Base-by-base conservation (phyloP, 1,284 basidiomycete species). In the Cronartium quercuum region DNA sequence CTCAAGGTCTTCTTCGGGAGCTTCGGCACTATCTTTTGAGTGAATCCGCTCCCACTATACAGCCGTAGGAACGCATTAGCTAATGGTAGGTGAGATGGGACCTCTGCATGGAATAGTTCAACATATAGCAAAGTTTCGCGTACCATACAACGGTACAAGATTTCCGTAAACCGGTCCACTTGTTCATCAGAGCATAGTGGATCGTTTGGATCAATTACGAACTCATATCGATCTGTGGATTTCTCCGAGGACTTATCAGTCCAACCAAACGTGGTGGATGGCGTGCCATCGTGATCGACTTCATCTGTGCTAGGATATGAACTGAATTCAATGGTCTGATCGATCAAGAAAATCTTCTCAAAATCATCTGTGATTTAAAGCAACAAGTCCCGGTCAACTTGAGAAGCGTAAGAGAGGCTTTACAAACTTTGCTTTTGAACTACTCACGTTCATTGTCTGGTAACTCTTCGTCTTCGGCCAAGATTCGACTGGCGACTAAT, bases 401-500 rank as follows among this genome's bases (percentile, higher is more conserved):
- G 29, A 29, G 29, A 29, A 29, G 29, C 29, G 29, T 29, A 29
- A 29, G 29, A 29, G 29, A 29, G 29, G 29, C 29, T 29, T 29
- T 29, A 29, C 29, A 29, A 29, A 29, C n/a, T 55, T 10, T 55
- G 84, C 98, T 95, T 10, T 55, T 29, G 1, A 55, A 55, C 12
- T 29, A 55, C 57, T 94, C 92, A 82, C 96, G 93, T 79, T 97
- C 94, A 78, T 95, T 93, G 13, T 97, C 84, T 40, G 96, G 83
- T 79, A 94, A 91, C 81, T 96, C 91, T 81, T 97, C 94, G 10
- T 93, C 94, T 77, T 97, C 93, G 78, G 96, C 92, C 80, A 91
- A 97, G 0, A 95, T 93, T 77, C 94, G 87, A 13, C 94, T 96
- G 71, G 97, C 88, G 7, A 97, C 94, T n/a, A 99, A 87, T 83